These are phyloP conservation scores for Rostrohypoxylon terebratum DNA, from an alignment of 495 filamentous ascomycete genomes.

Conservation along the genomic window DNA sequence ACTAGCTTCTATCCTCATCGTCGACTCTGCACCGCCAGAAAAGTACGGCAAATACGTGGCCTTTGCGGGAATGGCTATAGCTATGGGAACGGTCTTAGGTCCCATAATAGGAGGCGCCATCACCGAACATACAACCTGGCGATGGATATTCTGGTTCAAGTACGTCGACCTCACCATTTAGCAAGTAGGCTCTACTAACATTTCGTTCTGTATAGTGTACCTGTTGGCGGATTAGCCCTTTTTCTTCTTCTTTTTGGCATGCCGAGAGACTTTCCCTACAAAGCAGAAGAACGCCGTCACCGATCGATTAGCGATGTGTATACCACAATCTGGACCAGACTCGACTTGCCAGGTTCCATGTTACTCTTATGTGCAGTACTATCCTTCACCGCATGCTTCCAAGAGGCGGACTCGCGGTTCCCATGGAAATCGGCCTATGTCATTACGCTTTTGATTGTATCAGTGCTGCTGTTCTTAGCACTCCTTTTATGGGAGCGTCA, in stretches of 20 bases:
- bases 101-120: slow-evolving; percentile 59
- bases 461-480: background rate
- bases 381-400: slow-evolving; percentile 41
- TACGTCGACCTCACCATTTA: slow-evolving; percentile 2
- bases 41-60: slow-evolving; percentile 33
- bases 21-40: slow-evolving; percentile 51
- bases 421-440: slow-evolving; percentile 46
- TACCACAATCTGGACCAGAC: background rate
- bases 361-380: slow-evolving; percentile 40
- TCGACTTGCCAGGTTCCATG: slow-evolving; percentile 36
- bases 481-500: slow-evolving; percentile 28
- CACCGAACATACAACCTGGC: slow-evolving; percentile 49
- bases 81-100: slow-evolving; percentile 52
- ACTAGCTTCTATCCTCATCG: slow-evolving; percentile 52
- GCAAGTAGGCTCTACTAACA: background rate
- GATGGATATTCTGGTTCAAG: slow-evolving; percentile 57
- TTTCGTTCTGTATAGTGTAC: slow-evolving; percentile 9
- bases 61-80: slow-evolving; percentile 26
- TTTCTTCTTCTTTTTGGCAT: slow-evolving; percentile 7
- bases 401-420: slow-evolving; percentile 45
- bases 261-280: slow-evolving; percentile 25
- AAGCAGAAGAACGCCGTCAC: background rate
- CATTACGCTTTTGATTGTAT: slow-evolving; percentile 26
- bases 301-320: background rate
- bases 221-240: background rate